phyloP scores from a whole-genome alignment of 192 early-diverging fungal genomes.

The Tieghemiomyces parasiticus region DNA sequence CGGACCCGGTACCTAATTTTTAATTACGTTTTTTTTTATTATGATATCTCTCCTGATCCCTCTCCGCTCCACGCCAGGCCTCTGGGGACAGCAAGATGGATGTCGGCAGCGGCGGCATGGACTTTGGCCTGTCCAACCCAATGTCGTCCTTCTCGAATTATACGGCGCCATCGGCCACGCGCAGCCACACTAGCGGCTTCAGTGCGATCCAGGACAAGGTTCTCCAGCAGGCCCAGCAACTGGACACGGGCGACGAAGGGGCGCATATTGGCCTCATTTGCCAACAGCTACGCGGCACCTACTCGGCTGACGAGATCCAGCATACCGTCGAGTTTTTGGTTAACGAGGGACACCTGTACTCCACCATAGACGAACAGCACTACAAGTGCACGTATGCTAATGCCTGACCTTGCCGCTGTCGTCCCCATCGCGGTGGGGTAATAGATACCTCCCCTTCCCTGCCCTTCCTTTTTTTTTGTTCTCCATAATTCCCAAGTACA shows the following conservation, averaged over 20 bases:
- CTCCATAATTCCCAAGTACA: no score
- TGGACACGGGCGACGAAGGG: conserved; percentile 24
- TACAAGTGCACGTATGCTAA: conserved; percentile 31
- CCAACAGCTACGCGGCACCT: conserved; percentile 20
- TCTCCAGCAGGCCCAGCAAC: conserved; percentile 7
- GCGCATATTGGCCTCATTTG: conserved; percentile 25
- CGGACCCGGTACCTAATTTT: no score
- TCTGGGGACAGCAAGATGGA: no score
- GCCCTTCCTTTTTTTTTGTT: no score
- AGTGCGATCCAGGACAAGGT: conserved; percentile 1
- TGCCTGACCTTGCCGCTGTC: no score
- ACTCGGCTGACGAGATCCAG: conserved; percentile 13
- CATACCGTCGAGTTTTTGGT: conserved; percentile 33
- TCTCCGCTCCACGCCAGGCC: no score
- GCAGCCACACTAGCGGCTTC: neutral
- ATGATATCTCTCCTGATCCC: no score
- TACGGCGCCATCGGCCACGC: neutral
- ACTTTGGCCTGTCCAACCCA: conserved; percentile 10
- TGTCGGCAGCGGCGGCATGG: conserved; percentile 12
- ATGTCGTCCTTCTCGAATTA: neutral
- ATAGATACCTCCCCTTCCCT: no score
- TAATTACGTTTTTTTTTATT: no score
- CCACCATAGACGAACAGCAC: conserved; percentile 50
- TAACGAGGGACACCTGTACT: conserved; percentile 50
- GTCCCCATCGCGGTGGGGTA: no score